These are phyloP conservation scores for Massarina eburnea DNA, from an alignment of 2,329 filamentous ascomycete genomes.

Conservation along the genomic window DNA sequence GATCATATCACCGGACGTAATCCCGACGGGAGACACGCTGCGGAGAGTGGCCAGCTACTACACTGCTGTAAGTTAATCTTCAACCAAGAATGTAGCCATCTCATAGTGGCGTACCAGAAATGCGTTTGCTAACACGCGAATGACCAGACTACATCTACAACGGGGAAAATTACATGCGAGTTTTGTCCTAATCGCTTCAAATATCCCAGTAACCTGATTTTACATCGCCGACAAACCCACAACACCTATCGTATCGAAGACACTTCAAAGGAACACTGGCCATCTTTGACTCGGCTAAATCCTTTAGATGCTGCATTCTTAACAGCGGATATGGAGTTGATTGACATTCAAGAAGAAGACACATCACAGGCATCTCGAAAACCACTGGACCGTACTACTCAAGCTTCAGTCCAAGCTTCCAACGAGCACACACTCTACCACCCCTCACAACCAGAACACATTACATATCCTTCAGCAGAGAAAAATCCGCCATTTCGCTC, in stretches of 20 bases:
- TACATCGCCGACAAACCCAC: conserved; percentile 14
- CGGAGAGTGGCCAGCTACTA: neutral
- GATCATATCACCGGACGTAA: conserved; percentile 4
- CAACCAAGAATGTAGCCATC: neutral
- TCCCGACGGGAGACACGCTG: neutral
- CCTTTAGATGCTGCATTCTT: neutral
- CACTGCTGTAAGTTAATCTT: neutral
- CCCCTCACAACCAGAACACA: no score
- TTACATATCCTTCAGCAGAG: no score
- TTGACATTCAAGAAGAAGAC: neutral
- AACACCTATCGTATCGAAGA: conserved; percentile 2
- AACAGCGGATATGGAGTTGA: neutral
- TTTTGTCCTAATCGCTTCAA: conserved; percentile 4
- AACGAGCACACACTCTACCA: no score
- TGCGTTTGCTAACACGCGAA: no score
- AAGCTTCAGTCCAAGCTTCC: no score
- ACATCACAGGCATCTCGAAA: neutral
- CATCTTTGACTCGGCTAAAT: neutral
- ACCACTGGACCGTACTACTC: neutral
- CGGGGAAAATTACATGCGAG: conserved; percentile 4
- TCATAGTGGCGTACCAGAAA: neutral
- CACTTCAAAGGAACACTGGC: neutral
- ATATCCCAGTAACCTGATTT: conserved; percentile 1
- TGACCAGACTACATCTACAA: neutral
- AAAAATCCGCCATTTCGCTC: no score